phyloP scores from a whole-genome alignment of 371 early-diverging fungal genomes.

The Apophysomyces variabilis region DNA sequence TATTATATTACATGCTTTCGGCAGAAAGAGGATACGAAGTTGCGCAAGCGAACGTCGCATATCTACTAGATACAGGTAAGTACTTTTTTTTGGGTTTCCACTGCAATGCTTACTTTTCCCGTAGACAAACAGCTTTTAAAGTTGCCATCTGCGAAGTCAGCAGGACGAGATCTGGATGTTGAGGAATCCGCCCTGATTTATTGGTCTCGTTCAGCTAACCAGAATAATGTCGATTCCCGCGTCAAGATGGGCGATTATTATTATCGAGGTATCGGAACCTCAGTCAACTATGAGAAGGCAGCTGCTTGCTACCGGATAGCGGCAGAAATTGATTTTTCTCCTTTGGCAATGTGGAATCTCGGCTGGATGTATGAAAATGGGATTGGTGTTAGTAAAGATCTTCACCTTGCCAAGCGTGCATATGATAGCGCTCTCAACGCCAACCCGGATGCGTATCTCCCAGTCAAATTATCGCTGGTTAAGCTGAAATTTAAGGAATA shows the following conservation, averaged over 20 bases:
- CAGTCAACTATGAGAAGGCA: constrained; percentile 73
- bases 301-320: constrained; percentile 89
- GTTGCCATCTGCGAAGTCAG: constrained; percentile 12
- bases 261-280: constrained; percentile 85
- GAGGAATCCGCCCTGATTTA: constrained; percentile 74
- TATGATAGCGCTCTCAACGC: constrained; percentile 81
- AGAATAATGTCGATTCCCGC: constrained; percentile 86
- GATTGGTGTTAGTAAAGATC: constrained; percentile 86
- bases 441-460: constrained; percentile 83
- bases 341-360: constrained; percentile 94
- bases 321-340: constrained; percentile 77
- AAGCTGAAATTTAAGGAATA: constrained; percentile 74
- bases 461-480: constrained; percentile 77
- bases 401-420: constrained; percentile 89
- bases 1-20: constrained; percentile 75
- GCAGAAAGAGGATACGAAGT: constrained; percentile 88
- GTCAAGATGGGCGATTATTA: constrained; percentile 95
- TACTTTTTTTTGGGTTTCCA: neutral
- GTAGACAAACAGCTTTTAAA: constrained; percentile 24
- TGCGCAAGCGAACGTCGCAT: constrained; percentile 89
- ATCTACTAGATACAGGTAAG: constrained; percentile 79
- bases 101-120: neutral
- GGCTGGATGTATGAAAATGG: constrained; percentile 98
- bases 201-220: constrained; percentile 97
- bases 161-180: constrained; percentile 21